Evolutionary conservation across 2,329 filamentous ascomycete species (phyloP).

Genomic region (Penicillium paneum): DNA sequence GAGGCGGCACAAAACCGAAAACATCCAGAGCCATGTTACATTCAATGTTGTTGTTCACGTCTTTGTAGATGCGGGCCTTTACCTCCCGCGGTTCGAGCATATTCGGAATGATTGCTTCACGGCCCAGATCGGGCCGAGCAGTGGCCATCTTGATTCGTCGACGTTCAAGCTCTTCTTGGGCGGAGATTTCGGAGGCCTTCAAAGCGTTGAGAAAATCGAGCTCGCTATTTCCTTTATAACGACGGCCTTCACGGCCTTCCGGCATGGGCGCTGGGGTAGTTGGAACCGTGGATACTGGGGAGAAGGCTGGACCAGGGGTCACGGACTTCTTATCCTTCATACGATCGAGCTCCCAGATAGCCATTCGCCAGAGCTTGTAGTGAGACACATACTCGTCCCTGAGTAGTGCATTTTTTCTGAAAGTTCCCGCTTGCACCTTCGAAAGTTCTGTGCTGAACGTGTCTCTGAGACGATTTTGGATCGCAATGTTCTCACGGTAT

Average conservation of each 20-base stretch:
- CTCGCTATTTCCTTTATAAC: conserved; percentile 49
- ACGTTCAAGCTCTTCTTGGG: conserved; percentile 47
- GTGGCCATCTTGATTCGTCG: conserved; percentile 44
- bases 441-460: conserved; percentile 39
- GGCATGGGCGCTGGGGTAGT: conserved; percentile 31
- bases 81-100: conserved; percentile 46
- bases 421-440: conserved; percentile 38
- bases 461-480: conserved; percentile 40
- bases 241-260: conserved; percentile 40
- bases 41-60: conserved; percentile 46
- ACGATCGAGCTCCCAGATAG: conserved; percentile 44
- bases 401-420: conserved; percentile 40
- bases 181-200: conserved; percentile 47
- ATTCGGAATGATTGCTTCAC: conserved; percentile 48
- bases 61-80: conserved; percentile 43
- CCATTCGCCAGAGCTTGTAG: conserved; percentile 47
- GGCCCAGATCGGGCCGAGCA: conserved; percentile 43
- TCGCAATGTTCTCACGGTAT: conserved; percentile 41
- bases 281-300: conserved; percentile 33
- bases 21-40: conserved; percentile 40
- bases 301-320: conserved; percentile 37
- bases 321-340: conserved; percentile 37
- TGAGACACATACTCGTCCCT: conserved; percentile 40
- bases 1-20: conserved; percentile 45
- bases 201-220: conserved; percentile 50